phyloP scores from a whole-genome alignment of 805 yeast genomes.

The Wickerhamomyces queroliae region DNA sequence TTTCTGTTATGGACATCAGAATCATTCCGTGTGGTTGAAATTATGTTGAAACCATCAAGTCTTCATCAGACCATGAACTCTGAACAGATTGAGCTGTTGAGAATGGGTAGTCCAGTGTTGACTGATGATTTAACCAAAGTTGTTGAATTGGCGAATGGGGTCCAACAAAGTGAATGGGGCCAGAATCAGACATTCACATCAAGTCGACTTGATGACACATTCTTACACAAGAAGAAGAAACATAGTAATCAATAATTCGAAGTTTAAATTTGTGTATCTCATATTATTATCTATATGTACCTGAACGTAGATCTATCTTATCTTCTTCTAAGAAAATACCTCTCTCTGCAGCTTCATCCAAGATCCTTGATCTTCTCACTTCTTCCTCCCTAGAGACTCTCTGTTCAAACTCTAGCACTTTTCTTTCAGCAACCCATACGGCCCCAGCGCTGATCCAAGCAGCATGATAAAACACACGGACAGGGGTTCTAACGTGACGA shows the following conservation, averaged over 20 bases:
- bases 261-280: not conserved
- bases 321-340: constrained; percentile 37
- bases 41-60: not conserved
- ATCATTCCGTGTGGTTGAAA: constrained; percentile 1
- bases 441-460: constrained; percentile 36
- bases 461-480: constrained; percentile 34
- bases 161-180: constrained; percentile 20
- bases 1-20: constrained; percentile 6
- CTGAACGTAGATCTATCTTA: constrained; percentile 6
- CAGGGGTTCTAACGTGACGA: constrained; percentile 32
- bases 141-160: constrained; percentile 15
- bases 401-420: constrained; percentile 29
- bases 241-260: constrained; percentile 1
- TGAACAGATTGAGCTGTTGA: constrained; percentile 8
- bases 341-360: constrained; percentile 40
- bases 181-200: constrained; percentile 7
- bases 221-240: constrained; percentile 6
- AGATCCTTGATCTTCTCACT: constrained; percentile 27
- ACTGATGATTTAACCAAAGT: constrained; percentile 14
- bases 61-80: constrained; percentile 8
- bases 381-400: constrained; percentile 28
- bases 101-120: constrained; percentile 14
- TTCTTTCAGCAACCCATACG: constrained; percentile 37
- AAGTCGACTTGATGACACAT: constrained; percentile 16
- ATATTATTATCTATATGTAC: constrained; percentile 2